Base-by-base conservation (phyloP, 345 rosid genomes). In the Lepidium didymum region DNA sequence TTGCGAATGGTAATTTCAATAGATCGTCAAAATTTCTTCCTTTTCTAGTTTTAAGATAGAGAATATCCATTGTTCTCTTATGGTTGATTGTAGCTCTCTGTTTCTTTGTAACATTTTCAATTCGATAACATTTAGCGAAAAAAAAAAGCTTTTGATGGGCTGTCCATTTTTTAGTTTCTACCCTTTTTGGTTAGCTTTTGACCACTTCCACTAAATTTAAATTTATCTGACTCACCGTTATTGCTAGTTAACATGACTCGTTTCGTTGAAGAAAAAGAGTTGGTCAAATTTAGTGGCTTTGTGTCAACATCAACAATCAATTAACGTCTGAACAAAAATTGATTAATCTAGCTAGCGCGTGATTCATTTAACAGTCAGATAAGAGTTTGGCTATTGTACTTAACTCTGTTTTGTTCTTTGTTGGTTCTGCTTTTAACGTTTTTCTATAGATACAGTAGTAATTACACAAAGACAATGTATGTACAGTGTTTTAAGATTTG, bases 401-500 rank as follows among this genome's bases (percentile, higher is more conserved):
- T 25, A 31, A 25, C 19, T 34, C 4, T 18, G 6, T 23, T 47
- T 11, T 10, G 6, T 27, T 27, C 31, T 27, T 10, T 23, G 6
- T 47, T 25, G 44, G 16, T 13, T 41, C 16, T 42, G 16, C n/a
- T 55, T 8, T 57, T 1, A 7, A 57, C 15, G 13, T 40, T 5
- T 29, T 6, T 29, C 27, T 29, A 29, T 47, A 57, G 19, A 57
- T 33, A 62, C 49, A 23, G 8, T 21, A 44, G 21, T 57, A 33
- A 43, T 14, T 29, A 23, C 42, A 36, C 62, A 34, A 16, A 21
- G 11, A 11, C 7, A 46, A 11, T 36, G 34, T 25, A 33, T 58
- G 42, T 35, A 42, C 36, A 50, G 25, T 58, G 7, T 23, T 41
- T 77, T 76, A 87, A 43, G 77, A 63, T 74, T 74, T 79, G 75